A percentile compares a stretch with the other conserved stretches of the same genome.
These are phyloP conservation scores for Helicostylum pulchrum DNA, from an alignment of 192 early-diverging fungal species.

Conservation along the genomic window DNA sequence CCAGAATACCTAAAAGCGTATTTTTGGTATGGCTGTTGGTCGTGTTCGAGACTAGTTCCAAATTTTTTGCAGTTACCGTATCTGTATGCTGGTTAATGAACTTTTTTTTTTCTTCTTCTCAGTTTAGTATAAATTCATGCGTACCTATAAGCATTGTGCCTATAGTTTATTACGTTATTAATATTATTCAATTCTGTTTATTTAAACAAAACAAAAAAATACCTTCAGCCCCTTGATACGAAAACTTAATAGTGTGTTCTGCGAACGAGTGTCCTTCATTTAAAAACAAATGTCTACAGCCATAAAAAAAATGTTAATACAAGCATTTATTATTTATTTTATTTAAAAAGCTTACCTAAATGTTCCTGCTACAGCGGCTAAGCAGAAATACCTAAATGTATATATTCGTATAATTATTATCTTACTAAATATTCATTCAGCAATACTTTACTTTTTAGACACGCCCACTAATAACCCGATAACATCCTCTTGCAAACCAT, in stretches of 20 bases:
- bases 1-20: conserved; percentile 58
- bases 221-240: conserved; percentile 47
- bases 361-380: conserved; percentile 51
- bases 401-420: not conserved
- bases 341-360: conserved; percentile 35
- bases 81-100: conserved; percentile 32
- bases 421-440: not conserved
- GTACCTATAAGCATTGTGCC: conserved; percentile 40
- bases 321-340: no score
- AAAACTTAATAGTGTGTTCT: conserved; percentile 11
- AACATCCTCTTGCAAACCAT: conserved; percentile 47
- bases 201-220: not conserved
- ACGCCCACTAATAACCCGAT: conserved; percentile 41
- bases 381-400: conserved; percentile 46
- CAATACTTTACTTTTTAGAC: conserved; percentile 40
- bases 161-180: not conserved
- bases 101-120: no score
- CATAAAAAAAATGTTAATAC: not conserved
- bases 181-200: not conserved
- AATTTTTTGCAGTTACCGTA: conserved; percentile 52
- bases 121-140: not conserved
- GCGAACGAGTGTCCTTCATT: not conserved
- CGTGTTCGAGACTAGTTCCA: conserved; percentile 60
- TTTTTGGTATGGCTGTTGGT: conserved; percentile 43
- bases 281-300: conserved; percentile 2